These are phyloP conservation scores for Phytophthora podocarpi DNA, from an alignment of 352 stramenopile species.

Conservation along the genomic window DNA sequence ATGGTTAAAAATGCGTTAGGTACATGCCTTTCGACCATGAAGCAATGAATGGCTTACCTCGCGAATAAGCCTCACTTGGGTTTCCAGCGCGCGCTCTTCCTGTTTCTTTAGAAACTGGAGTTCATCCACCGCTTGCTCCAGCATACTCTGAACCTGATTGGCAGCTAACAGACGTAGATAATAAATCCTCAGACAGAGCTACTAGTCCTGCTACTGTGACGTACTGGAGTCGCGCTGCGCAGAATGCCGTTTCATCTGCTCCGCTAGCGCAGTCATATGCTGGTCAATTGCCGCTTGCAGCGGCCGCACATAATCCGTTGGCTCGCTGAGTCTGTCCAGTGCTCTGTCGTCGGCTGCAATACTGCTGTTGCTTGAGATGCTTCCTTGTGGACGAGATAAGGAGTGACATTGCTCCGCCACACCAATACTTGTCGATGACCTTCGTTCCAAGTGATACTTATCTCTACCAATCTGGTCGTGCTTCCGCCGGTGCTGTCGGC, in stretches of 20 bases:
- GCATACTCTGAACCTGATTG: constrained; percentile 47
- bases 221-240: constrained; percentile 48
- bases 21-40: too few species aligned
- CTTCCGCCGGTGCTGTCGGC: constrained; percentile 15
- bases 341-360: neutral
- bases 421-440: neutral
- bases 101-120: constrained; percentile 58
- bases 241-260: constrained; percentile 55
- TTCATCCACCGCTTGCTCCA: constrained; percentile 63
- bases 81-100: constrained; percentile 53
- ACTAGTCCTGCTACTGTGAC: neutral
- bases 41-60: too few species aligned
- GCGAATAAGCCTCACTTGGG: constrained; percentile 49
- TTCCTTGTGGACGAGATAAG: neutral
- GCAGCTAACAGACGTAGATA: constrained; percentile 23
- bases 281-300: constrained; percentile 50
- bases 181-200: neutral
- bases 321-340: neutral
- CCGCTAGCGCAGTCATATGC: constrained; percentile 48
- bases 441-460: neutral
- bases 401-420: neutral
- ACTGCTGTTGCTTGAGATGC: constrained; percentile 16
- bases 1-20: neutral
- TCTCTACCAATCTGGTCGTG: neutral
- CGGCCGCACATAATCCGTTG: neutral